Base-by-base conservation (phyloP, 2,329 filamentous ascomycete species). In the Hypoxylon sp. region DNA sequence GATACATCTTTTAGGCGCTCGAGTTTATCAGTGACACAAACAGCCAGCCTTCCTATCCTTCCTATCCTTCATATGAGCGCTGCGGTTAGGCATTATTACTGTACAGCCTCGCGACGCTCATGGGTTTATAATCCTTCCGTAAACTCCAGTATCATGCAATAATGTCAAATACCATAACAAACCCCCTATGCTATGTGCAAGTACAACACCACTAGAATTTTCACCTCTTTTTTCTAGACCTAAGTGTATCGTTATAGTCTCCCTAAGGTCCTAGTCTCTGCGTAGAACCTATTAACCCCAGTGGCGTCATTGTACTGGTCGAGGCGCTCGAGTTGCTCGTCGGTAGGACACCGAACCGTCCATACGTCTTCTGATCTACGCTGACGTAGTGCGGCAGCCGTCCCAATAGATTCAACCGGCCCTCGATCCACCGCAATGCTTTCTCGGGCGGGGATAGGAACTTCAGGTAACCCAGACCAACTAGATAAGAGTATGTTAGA, bases 351-450 rank as follows among this genome's bases (percentile, higher is more conserved):
- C 95, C 95, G 75, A 97, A 98, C 58, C 95, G 87, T 6, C 95
- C 95, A 75, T 95, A 97, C 5, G 93, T 97, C 85, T 97, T 98
- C 80, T 97, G 94, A 76, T 98, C 95, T 14, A 98, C 90, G 62
- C 93, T 97, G 51, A 98, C 91, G 75, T 97, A 98, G 80, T 97
- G 93, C 48, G 95, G 95, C 25, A 98, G 81, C 65, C 93, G 86
- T 19, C 90, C 92, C 21, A 97, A 84, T 9, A 98, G 85, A 76
- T 97, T 96, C 65, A 98, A 82, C 78, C 95, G 97, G 17, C 88
- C 89, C 81, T 99, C 96, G 60, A 98, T 86, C 90, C 92, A 98
- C 71, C 94, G 87, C 61, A 98, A 84, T 28, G 91, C 87, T 86
- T 91, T 92, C 80, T 98, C 96, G 1, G 93, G 94, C 21, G 96